Evolutionary conservation across 495 filamentous ascomycete species (phyloP), one percentile per base, ranked within the genome.

Genomic region (Podospora pseudocomata): DNA sequence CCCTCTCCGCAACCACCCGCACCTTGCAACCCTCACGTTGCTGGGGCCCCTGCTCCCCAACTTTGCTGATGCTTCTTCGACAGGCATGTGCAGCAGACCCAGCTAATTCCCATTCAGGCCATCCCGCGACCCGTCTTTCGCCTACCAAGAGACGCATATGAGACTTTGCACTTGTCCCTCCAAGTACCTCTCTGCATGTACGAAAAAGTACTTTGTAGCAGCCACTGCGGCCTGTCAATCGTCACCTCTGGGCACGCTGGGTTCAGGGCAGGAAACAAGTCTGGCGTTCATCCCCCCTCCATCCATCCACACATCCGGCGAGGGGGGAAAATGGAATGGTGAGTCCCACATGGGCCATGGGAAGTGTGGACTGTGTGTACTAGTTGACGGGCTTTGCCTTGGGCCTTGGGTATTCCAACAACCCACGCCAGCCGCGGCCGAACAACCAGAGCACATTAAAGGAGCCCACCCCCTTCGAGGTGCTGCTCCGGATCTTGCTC

Each of bases 391-490:
- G 30, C 30, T 32, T 32, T 32, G 2, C 15, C 39, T 49, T 49
- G 7, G 7, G 39, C 39, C 39, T 49, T 49, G 39, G 39, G 39
- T 49, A 49, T 49, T 49, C 39, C 39, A 13, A 49, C 72, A 60
- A 64, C 71, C 69, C 72, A 73, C 71, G 69, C 74, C 72, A 70
- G 74, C 54, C 39, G 39, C 39, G 9, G 39, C 4, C 7, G 4
- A 32, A 32, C 30, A 32, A 32, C 4, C 30, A 58, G 15, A 18
- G 54, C 54, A 57, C 65, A 71, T 72, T 68, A 75, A 75, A 73
- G 71, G 70, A 68, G 66, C 70, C 64, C 69, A 67, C 69, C 63
- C 72, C 72, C 74, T 73, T 71, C 73, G 66, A 64, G 62, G 71
- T 71, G 65, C 66, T 66, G 44, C 73, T 67, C 72, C 73, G 67